Evolutionary conservation across 176 grass and related monocot species (phyloP), one percentile per base, ranked within the genome.

Genomic region (Juncus effusus): DNA sequence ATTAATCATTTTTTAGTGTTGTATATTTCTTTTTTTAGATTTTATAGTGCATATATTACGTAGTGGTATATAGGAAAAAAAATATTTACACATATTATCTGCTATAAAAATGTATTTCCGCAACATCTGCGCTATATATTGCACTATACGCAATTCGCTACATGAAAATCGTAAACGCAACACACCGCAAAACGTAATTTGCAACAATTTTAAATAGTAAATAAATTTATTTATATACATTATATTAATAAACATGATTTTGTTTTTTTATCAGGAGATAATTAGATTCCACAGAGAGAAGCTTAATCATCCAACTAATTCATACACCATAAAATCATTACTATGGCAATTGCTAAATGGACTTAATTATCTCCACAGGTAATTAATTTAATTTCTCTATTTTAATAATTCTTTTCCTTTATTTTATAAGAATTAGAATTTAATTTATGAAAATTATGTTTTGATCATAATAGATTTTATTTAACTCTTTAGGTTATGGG

Each of bases 291-390:
- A 97, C 13, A 91, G 93, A 63, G 93, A 97, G 72, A 91, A 97
- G 73, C 77, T 97, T 64, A 97, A 54, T 51, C 63, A 81, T 51
- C 4, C 78, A 19, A 97, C 89, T 64, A 80, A 84, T 74, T 50
- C 45, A 12, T 97, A 92, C 85, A 97, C 93, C 10, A 71, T 97
- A 38, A 92, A 97, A 74, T 92, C 93, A 63, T 89, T 97, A 64
- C 85, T 97, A 70, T 97, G 93, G 93, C 93, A 97, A 59, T 75
- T 97, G 71, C 93, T 97, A 47, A 97, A 97, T 41, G 93, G 93
- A 39, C 93, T 97, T 65, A 92, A 97, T 74, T 97, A 97, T 83
- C 93, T 92, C 67, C 93, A 97, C 73, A 97, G 93, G 93, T 97
- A 28, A 28, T 28, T 28, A 28, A 28, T 28, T 28, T 58, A 47